Evolutionary conservation across 495 filamentous ascomycete species (phyloP), one percentile per base, ranked within the genome.

Genomic region (Hyaloscypha finlandica): DNA sequence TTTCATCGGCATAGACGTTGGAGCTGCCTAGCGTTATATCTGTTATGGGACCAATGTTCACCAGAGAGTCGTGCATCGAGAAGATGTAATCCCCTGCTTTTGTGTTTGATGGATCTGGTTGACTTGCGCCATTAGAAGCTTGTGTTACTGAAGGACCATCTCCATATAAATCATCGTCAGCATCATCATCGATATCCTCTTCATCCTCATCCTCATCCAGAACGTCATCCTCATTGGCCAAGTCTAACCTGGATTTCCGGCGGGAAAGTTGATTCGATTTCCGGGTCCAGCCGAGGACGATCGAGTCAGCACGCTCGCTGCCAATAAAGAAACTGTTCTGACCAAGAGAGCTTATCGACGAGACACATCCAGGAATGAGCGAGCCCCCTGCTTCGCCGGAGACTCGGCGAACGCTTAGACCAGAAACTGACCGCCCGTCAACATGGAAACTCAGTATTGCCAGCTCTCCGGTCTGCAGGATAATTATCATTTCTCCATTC

Each of bases 401-500:
- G 39, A 97, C 76, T 19, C 85, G 77, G 58, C 85, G 86, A 56
- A 99, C 75, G 6, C 84, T 85, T 35, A 97, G 81, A 6, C 93
- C 93, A 45, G 93, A 96, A 30, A 99, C 92, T 9, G 92, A 95
- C 54, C 94, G 85, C n/a, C 95, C 95, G 75, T 97, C 93, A 59
- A 97, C 85, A 65, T 86, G 89, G 79, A 99, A 97, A 42, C 84
- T 89, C 25, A 98, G 78, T 32, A 94, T 83, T 16, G 86, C 86
- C 55, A 96, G 82, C 39, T 87, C 83, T 0, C 95, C 96, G 62
- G 87, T 89, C 48, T 87, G 87, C 45, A 96, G 85, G 31, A 94
- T 83, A n/a, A 99, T 81, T 25, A 99, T 81, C 60, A 97, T 80
- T 66, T 98, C 94, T 9, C 92, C 90, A 42, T 84, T 88, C 53